Base-by-base conservation (phyloP, 441 rosid species). In the Kokia cookei region DNA sequence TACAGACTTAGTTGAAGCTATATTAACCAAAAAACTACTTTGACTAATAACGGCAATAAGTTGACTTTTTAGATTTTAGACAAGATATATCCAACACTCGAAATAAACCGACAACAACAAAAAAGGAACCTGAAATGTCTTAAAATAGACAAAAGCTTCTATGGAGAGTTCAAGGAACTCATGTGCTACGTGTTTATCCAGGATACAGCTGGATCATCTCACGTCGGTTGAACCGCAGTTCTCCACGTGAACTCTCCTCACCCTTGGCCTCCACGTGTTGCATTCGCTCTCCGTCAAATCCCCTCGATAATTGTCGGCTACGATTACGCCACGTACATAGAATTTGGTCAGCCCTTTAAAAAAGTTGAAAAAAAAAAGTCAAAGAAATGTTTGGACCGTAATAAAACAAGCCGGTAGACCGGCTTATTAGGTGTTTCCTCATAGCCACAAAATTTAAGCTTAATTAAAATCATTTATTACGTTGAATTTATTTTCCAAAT, bases 261-360 rank as follows among this genome's bases (percentile, higher is more conserved):
- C 40, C 40, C 40, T 37, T 37, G 40, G 40, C 8, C 40, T 37
- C 73, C 10, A 26, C 15, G 50, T 71, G 74, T 61, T n/a, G 17
- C 54, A 5, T 22, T 43, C 22, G 0, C 10, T 9, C 45, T 65
- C 32, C 22, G 32, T 42, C 69, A 65, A 17, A 5, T 1, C 6
- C 60, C 40, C 40, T 17, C 32, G 48, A 11, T 27, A 12, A 11
- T 13, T 67, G 73, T 14, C 73, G 73, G 73, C 29, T 32, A 3
- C 32, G 59, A 72, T 72, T 48, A 75, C 13, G 80, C 72, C 79
- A 75, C 79, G 73, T 64, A 47, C 0, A 1, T 3, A 11, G 65
- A 19, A 3, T 55, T 61, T 76, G 59, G 53, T 13, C 14, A 37
- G 40, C 6, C 2, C 40, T 6, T 1, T 35, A 37, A 37, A 37